phyloP scores from a whole-genome alignment of 768 basidiomycete species.

The Psilocybe subaeruginosa region DNA sequence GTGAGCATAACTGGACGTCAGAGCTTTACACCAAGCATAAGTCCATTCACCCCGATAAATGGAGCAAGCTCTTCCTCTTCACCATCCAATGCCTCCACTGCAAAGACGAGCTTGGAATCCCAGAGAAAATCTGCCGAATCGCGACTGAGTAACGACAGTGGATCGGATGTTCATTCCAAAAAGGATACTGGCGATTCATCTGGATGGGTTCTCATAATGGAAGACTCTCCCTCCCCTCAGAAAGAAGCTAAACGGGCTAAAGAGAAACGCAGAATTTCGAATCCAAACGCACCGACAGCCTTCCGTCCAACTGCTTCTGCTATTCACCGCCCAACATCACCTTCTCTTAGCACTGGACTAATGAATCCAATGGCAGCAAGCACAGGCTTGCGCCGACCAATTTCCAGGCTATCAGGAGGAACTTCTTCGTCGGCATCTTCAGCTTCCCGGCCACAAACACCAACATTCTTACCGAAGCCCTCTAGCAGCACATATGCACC shows the following conservation, averaged over 20 bases:
- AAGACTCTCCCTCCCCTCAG: conserved; percentile 75
- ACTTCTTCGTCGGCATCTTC: conserved; percentile 70
- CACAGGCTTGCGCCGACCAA: conserved; percentile 61
- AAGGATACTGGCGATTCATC: conserved; percentile 62
- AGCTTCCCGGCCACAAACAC: conserved; percentile 72
- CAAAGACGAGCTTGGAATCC: conserved; percentile 48
- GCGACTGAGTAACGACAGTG: conserved; percentile 47
- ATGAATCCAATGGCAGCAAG: conserved; percentile 34
- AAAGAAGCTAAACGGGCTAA: conserved; percentile 50
- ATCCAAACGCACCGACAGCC: conserved; percentile 57
- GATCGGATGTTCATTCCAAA: conserved; percentile 46
- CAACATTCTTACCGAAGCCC: conserved; percentile 77
- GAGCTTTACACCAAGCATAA: conserved; percentile 34
- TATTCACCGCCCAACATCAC: conserved; percentile 35
- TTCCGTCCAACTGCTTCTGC: conserved; percentile 45
- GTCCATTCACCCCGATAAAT: conserved; percentile 26
- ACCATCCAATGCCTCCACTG: conserved; percentile 41
- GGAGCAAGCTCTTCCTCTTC: conserved; percentile 38
- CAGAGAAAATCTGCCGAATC: conserved; percentile 47
- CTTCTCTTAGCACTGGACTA: conserved; percentile 27
- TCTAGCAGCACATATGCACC: conserved; percentile 50
- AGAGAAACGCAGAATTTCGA: conserved; percentile 58
- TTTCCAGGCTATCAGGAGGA: conserved; percentile 73
- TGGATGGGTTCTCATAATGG: conserved; percentile 91
- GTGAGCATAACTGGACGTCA: conserved; percentile 68